Conservation (phyloP, 2,329 filamentous ascomycete species). For the Leptosphaerulina australis region DNA sequence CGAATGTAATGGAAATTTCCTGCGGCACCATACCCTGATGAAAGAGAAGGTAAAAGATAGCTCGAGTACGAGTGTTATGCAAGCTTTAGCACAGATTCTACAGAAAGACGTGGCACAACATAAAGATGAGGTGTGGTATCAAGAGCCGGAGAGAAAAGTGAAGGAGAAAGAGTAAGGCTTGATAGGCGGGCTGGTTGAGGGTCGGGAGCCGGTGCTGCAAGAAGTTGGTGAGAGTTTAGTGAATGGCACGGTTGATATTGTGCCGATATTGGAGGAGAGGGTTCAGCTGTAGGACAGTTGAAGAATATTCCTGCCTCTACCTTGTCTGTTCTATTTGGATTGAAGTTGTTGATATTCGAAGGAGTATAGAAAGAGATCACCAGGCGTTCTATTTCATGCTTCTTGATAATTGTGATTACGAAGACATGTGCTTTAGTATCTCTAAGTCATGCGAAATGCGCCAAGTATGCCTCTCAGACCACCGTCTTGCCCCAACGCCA, state of each 20-base stretch:
- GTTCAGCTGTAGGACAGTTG: no score
- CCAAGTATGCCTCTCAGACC: conserved; percentile 1
- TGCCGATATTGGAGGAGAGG: neutral
- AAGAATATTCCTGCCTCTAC: no score
- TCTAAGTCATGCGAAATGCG: no score
- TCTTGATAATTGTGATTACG: no score
- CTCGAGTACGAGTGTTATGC: conserved; percentile 18
- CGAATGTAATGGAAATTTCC: conserved; percentile 38
- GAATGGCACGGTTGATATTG: neutral
- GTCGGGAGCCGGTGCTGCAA: neutral
- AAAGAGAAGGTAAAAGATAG: conserved; percentile 22
- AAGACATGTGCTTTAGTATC: no score
- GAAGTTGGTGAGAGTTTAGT: neutral
- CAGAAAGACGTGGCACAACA: conserved; percentile 18
- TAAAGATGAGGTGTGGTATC: conserved; percentile 16
- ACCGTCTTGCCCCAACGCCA: conserved; percentile 10
- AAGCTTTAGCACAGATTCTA: conserved; percentile 19
- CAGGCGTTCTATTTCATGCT: no score
- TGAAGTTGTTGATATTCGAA: no score
- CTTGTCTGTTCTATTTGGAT: no score
- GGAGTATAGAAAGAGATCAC: no score
- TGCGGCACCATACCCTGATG: conserved; percentile 38
- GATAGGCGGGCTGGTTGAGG: neutral
- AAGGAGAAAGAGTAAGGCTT: neutral
- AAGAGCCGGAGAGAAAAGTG: conserved; percentile 13